Evolutionary conservation across 345 rosid genomes (phyloP).

Genomic region (Abelmoschus esculentus): DNA sequence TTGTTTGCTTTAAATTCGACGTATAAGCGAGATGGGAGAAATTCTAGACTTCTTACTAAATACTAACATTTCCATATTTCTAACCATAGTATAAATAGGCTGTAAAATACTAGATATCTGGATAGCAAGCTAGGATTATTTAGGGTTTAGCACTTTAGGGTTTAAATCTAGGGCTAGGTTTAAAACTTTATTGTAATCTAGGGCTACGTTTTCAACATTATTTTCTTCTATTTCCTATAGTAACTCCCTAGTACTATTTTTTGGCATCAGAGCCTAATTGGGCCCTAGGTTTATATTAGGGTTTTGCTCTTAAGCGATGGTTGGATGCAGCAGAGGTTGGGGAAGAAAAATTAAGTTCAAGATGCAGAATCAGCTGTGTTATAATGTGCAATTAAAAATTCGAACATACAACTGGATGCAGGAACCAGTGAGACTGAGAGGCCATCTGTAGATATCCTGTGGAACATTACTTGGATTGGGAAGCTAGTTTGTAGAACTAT

Average conservation of each 20-base stretch:
- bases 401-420: background rate
- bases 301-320: background rate
- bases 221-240: too few relatives aligned
- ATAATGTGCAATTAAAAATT: too few relatives aligned
- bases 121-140: too few relatives aligned
- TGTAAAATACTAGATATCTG: background rate
- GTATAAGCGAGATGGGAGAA: background rate
- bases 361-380: background rate
- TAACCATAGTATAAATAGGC: background rate
- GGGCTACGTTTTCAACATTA: too few relatives aligned
- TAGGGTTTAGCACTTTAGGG: background rate
- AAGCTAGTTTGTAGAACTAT: background rate
- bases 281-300: background rate
- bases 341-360: background rate
- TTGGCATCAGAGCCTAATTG: background rate
- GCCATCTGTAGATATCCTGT: background rate
- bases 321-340: background rate
- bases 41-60: background rate
- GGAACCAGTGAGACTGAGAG: too few relatives aligned
- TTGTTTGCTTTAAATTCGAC: background rate
- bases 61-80: background rate
- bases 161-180: background rate
- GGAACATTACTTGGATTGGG: background rate
- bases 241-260: background rate
- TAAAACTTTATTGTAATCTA: background rate